Evolutionary conservation across 345 rosid genomes (phyloP).

Genomic region (Corchorus olitorius): DNA sequence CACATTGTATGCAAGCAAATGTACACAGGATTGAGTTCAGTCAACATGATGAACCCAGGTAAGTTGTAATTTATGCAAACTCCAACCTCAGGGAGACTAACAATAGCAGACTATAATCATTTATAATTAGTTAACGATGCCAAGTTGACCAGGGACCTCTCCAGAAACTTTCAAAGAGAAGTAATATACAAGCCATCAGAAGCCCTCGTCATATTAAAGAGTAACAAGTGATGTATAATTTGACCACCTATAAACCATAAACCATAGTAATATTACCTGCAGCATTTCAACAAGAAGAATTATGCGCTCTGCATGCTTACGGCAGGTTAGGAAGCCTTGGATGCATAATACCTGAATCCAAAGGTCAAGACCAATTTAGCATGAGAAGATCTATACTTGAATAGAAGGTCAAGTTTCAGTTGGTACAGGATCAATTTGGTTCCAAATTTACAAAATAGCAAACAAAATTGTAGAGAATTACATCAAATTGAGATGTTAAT

Average conservation of each 20-base stretch:
- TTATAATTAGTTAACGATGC: background rate
- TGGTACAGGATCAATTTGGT: background rate
- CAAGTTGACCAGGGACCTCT: background rate
- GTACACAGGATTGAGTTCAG: background rate
- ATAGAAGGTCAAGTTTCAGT: background rate
- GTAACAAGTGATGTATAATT: background rate
- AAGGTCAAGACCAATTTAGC: constrained; percentile 14
- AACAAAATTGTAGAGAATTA: background rate
- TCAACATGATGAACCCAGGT: constrained; percentile 1
- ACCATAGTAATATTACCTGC: constrained; percentile 70
- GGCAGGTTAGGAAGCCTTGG: constrained; percentile 96
- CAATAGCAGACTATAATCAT: background rate
- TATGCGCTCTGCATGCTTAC: constrained; percentile 96
- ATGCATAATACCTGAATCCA: constrained; percentile 86
- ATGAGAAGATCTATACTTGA: background rate
- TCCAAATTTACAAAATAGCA: constrained; percentile 2
- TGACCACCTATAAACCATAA: background rate
- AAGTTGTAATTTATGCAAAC: background rate
- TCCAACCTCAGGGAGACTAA: background rate
- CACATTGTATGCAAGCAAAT: background rate
- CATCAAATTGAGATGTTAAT: background rate
- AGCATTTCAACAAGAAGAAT: constrained; percentile 98
- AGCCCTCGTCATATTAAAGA: background rate
- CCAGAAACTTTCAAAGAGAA: background rate
- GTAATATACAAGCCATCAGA: constrained; percentile 5